Evolutionary conservation across 1,284 basidiomycete species (phyloP).

Genomic region (Cryptococcus sp.): DNA sequence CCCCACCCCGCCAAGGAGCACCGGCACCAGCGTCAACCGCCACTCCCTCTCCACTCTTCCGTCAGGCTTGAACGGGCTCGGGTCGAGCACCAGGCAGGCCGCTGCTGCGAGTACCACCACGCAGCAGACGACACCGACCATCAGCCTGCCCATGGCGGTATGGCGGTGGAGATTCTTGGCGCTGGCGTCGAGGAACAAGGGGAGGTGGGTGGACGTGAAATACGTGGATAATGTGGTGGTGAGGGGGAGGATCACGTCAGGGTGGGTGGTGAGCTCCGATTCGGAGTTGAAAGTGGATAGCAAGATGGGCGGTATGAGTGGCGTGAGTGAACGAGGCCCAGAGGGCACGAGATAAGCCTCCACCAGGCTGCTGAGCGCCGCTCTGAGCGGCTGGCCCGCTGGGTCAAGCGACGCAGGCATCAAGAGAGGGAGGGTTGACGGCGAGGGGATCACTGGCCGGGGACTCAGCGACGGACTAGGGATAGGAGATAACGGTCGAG

Average conservation of each 20-base stretch:
- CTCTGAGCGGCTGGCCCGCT: neutral
- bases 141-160: neutral
- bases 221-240: neutral
- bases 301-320: neutral
- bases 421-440: neutral
- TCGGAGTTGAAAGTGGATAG: neutral
- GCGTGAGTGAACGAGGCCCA: neutral
- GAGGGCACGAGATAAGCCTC: neutral
- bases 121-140: neutral
- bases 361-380: neutral
- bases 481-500: neutral
- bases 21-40: neutral
- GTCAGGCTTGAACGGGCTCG: neutral
- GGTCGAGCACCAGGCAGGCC: neutral
- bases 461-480: neutral
- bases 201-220: neutral
- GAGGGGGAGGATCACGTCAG: neutral
- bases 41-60: neutral
- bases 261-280: neutral
- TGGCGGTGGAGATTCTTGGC: neutral
- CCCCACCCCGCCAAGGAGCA: neutral
- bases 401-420: neutral
- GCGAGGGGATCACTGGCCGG: neutral
- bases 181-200: neutral
- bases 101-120: neutral